Evolutionary conservation across 176 grass and related monocot species (phyloP).

Genomic region (Puccinellia tenuiflora): DNA sequence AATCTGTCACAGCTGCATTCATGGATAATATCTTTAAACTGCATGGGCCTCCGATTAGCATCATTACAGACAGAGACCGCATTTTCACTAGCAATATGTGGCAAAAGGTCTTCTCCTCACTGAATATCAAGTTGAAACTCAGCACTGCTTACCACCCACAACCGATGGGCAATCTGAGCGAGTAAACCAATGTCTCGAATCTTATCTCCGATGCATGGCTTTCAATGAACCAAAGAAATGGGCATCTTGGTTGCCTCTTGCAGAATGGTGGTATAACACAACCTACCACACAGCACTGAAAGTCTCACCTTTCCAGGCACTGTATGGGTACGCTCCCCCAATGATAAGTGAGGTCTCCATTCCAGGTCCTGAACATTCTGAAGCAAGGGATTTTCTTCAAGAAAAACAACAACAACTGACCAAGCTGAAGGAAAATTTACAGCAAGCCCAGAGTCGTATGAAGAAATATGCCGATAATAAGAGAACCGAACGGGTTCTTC

Average conservation of each 20-base stretch:
- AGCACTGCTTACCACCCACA: not conserved
- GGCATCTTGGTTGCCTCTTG: not conserved
- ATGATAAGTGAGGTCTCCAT: not conserved
- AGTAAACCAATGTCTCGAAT: not conserved
- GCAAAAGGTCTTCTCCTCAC: not conserved
- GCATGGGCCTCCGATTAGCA: no score
- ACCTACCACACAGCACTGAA: not conserved
- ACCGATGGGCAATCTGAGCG: not conserved
- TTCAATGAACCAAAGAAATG: not conserved
- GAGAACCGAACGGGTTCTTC: not conserved
- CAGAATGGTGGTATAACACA: not conserved
- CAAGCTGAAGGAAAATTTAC: not conserved
- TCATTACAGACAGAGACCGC: accelerated
- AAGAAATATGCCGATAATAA: not conserved
- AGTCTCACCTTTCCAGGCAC: not conserved
- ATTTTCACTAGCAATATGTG: not conserved
- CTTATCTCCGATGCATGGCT: not conserved
- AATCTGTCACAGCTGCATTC: no score
- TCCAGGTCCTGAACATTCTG: accelerated
- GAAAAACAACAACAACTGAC: not conserved
- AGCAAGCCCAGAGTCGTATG: not conserved
- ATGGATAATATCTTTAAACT: no score
- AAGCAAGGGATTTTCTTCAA: not conserved
- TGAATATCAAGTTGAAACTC: not conserved
- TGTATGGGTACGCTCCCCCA: not conserved